Conservation (phyloP, 495 filamentous ascomycete genomes). For the Aspergillus funiculosus region DNA sequence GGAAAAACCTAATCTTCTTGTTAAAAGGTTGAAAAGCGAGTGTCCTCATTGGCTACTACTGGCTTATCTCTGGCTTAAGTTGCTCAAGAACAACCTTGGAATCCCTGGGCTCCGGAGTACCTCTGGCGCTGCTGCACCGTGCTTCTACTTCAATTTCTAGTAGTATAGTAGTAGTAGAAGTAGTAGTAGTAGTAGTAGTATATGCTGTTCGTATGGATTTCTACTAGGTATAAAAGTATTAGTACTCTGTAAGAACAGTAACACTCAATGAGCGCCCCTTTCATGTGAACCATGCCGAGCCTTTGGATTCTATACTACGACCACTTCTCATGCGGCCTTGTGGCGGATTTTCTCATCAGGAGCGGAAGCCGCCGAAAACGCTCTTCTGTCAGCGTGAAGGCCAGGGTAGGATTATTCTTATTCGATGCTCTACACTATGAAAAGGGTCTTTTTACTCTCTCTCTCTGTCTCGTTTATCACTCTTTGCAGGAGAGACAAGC, state of each 20-base stretch:
- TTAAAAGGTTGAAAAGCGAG: slow-evolving; percentile 29
- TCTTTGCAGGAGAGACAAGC: not conserved
- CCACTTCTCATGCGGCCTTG: not conserved
- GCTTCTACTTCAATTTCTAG: too few relatives aligned
- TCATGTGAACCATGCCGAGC: slow-evolving; percentile 8
- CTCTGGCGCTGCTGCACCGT: not conserved
- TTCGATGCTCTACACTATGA: not conserved
- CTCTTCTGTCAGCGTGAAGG: slow-evolving; percentile 5
- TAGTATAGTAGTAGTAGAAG: too few relatives aligned
- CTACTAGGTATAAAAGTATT: too few relatives aligned
- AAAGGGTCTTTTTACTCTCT: slow-evolving; percentile 3
- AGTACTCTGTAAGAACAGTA: too few relatives aligned
- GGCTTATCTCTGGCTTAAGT: slow-evolving; percentile 34
- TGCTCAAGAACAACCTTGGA: slow-evolving; percentile 11
- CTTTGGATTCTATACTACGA: not conserved
- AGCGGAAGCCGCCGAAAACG: slow-evolving; percentile 21
- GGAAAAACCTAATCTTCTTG: slow-evolving; percentile 38
- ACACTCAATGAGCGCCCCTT: not conserved
- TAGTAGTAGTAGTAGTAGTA: too few relatives aligned
- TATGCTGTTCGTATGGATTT: too few relatives aligned
- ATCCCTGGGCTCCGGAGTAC: slow-evolving; percentile 10
- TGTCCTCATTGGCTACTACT: slow-evolving; percentile 28
- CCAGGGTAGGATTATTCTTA: slow-evolving; percentile 4
- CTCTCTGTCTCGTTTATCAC: not conserved
- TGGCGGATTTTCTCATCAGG: slow-evolving; percentile 15